Evolutionary conservation across 495 filamentous ascomycete species (phyloP).

Genomic region (Neurospora discreta): DNA sequence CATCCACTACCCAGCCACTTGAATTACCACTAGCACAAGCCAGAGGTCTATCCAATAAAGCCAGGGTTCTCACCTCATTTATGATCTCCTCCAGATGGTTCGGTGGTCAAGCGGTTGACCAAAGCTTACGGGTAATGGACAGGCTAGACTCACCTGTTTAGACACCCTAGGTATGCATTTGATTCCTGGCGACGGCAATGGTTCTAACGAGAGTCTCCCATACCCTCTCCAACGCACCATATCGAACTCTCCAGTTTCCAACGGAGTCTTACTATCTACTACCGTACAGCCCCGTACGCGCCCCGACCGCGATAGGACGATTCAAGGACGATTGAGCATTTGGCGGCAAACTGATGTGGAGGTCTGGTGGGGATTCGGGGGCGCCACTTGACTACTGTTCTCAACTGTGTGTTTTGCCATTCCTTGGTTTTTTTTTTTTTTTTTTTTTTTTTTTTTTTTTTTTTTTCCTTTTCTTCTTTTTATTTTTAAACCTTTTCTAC

Average conservation of each 20-base stretch:
- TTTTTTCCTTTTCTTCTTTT: not conserved
- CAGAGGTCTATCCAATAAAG: not conserved
- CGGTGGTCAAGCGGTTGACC: not conserved
- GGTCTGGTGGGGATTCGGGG: not conserved
- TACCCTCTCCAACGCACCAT: not conserved
- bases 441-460: not conserved
- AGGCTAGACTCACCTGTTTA: not conserved
- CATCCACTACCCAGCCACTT: not conserved
- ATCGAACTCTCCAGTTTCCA: too few relatives aligned
- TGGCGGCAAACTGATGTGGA: not conserved
- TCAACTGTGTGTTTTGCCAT: too few relatives aligned
- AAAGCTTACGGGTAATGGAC: not conserved
- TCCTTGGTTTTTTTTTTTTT: not conserved
- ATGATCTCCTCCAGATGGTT: not conserved
- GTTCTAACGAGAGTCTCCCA: not conserved
- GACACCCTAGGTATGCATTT: not conserved
- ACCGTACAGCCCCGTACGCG: not conserved
- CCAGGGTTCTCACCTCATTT: not conserved
- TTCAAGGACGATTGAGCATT: not conserved
- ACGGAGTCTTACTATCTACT: too few relatives aligned
- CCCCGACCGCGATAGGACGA: not conserved
- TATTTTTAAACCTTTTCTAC: not conserved
- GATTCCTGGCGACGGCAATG: not conserved
- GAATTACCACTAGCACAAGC: not conserved
- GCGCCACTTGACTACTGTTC: not conserved